Evolutionary conservation across 129 eudicot species (phyloP).

Genomic region (Arctium minus): DNA sequence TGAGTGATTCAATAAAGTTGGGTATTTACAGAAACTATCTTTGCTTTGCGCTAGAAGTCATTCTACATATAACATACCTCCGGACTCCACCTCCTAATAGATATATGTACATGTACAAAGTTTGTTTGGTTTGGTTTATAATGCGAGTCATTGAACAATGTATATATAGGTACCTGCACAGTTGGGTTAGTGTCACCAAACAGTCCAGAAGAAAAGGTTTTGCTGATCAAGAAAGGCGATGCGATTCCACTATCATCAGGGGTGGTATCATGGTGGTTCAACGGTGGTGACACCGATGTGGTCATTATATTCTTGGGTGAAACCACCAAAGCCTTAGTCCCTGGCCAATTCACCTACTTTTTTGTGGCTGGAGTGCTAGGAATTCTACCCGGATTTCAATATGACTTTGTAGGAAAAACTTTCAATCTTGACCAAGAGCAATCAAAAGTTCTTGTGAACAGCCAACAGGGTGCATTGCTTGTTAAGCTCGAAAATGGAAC

Average conservation of each 20-base stretch:
- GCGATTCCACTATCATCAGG: slow-evolving; percentile 38
- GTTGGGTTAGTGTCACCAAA: slow-evolving; percentile 40
- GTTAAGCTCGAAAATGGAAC: slow-evolving; percentile 21
- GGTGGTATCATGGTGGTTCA: slow-evolving; percentile 53
- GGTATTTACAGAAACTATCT: too few relatives aligned
- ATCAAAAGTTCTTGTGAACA: slow-evolving; percentile 1
- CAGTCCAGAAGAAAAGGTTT: slow-evolving; percentile 26
- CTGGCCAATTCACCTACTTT: slow-evolving; percentile 43
- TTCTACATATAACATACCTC: background rate
- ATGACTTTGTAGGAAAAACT: slow-evolving; percentile 25
- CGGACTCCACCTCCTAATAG: background rate
- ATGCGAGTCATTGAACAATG: background rate
- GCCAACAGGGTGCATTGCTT: slow-evolving; percentile 20
- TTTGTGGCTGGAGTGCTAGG: slow-evolving; percentile 33
- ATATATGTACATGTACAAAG: too few relatives aligned
- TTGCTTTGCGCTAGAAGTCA: too few relatives aligned
- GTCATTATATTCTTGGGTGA: slow-evolving; percentile 45
- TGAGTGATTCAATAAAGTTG: too few relatives aligned
- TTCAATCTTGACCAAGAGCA: slow-evolving; percentile 15
- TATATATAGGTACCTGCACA: slow-evolving; percentile 35
- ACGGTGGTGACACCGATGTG: slow-evolving; percentile 35
- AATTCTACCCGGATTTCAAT: slow-evolving; percentile 27
- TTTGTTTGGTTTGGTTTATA: background rate
- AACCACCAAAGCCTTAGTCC: slow-evolving; percentile 25
- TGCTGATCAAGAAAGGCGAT: slow-evolving; percentile 39